Conservation (phyloP, 805 yeast species). For the Yarrowia divulgata region DNA sequence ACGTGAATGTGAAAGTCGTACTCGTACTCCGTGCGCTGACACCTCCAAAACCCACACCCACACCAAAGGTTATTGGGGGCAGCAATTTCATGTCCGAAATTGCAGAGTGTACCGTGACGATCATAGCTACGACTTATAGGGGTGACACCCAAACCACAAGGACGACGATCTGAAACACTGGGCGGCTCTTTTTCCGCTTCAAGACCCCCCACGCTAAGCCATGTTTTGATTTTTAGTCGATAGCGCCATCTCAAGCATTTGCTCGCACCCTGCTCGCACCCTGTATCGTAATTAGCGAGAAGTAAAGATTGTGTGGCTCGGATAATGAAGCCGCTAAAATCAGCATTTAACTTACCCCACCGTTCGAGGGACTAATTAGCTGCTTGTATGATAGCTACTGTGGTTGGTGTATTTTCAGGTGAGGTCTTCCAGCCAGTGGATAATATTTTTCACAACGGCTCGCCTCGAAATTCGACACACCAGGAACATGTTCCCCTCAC, state of each 20-base stretch:
- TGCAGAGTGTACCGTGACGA: neutral
- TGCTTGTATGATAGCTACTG: no score
- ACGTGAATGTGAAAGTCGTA: no score
- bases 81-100: slow-evolving; percentile 10
- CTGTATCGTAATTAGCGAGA: neutral
- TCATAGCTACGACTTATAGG: slow-evolving; percentile 2
- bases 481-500: slow-evolving; percentile 6
- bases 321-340: neutral
- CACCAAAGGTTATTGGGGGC: neutral
- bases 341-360: slow-evolving; percentile 28
- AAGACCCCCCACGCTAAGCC: neutral
- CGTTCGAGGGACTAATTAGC: neutral
- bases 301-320: neutral
- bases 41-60: no score
- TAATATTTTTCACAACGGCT: slow-evolving; percentile 1
- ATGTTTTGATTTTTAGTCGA: no score
- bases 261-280: neutral
- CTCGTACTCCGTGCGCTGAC: no score
- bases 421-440: neutral
- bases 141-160: neutral
- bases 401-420: no score
- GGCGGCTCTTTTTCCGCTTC: neutral
- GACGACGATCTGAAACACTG: no score
- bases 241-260: no score
- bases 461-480: neutral